Evolutionary conservation across 495 filamentous ascomycete genomes (phyloP).

Genomic region (Parathielavia appendiculata): DNA sequence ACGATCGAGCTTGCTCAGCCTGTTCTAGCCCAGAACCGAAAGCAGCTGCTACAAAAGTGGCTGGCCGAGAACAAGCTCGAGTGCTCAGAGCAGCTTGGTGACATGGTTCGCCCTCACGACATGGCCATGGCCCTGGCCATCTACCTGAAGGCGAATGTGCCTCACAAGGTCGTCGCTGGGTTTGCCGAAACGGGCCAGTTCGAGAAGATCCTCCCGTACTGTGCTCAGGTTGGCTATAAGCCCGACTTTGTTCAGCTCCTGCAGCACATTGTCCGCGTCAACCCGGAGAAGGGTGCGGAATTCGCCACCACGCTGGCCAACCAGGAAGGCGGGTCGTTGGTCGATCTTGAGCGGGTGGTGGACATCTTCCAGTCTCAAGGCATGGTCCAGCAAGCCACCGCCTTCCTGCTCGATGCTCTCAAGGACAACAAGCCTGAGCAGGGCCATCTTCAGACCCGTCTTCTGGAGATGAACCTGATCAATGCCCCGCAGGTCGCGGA

Average conservation of each 20-base stretch:
- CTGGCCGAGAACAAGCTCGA: conserved; percentile 90
- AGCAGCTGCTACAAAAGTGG: conserved; percentile 97
- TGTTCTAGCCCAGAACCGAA: conserved; percentile 86
- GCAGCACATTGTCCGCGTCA: conserved; percentile 85
- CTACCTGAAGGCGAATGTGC: conserved; percentile 79
- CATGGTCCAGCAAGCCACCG: conserved; percentile 95
- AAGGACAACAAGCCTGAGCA: conserved; percentile 94
- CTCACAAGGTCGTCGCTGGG: conserved; percentile 88
- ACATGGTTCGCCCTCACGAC: conserved; percentile 87
- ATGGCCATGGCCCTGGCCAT: conserved; percentile 76
- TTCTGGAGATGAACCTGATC: conserved; percentile 96
- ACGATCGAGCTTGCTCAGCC: conserved; percentile 90
- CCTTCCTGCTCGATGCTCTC: conserved; percentile 90
- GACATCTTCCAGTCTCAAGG: conserved; percentile 97
- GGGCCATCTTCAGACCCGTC: conserved; percentile 82
- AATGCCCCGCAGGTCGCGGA: conserved; percentile 97
- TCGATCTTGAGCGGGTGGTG: conserved; percentile 91
- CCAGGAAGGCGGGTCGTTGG: conserved; percentile 72
- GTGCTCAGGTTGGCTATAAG: conserved; percentile 72
- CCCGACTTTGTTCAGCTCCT: conserved; percentile 89
- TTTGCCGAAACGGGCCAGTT: conserved; percentile 95
- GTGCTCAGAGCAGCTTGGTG: conserved; percentile 91
- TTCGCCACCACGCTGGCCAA: conserved; percentile 87
- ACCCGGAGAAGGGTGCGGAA: conserved; percentile 90
- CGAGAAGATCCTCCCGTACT: conserved; percentile 89